A percentile compares a stretch with the other conserved stretches of the same genome.
phyloP scores from a whole-genome alignment of 495 filamentous ascomycete genomes.

The Chlorociboria aeruginascens region DNA sequence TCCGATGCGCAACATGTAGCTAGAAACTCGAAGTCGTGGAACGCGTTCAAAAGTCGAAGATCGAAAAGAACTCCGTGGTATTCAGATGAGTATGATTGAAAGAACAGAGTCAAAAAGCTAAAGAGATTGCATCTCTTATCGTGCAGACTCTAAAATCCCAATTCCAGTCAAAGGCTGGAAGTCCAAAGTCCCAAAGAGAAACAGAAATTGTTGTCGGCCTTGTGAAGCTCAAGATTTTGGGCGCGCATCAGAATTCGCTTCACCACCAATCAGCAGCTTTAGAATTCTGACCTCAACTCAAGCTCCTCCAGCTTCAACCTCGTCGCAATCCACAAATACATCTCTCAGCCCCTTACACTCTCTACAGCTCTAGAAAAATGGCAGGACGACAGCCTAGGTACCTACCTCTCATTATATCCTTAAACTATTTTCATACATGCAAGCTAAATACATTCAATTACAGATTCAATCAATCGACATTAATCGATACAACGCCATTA shows the following conservation, averaged over 20 bases:
- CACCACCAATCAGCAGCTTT: slow-evolving; percentile 1
- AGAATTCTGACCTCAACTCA: slow-evolving; percentile 12
- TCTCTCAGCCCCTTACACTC: slow-evolving; percentile 4
- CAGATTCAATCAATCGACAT: slow-evolving; percentile 87
- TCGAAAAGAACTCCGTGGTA: not conserved
- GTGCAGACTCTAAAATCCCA: not conserved
- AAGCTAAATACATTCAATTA: slow-evolving; percentile 6
- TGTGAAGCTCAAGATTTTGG: not conserved
- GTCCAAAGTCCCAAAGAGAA: no score
- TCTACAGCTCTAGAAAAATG: slow-evolving; percentile 30
- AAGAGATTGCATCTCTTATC: not conserved
- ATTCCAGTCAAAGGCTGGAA: no score
- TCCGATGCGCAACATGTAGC: no score
- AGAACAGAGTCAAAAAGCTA: not conserved
- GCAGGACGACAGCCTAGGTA: slow-evolving; percentile 38
- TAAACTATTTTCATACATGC: not conserved
- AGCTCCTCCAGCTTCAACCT: slow-evolving; percentile 2
- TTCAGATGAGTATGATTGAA: not conserved
- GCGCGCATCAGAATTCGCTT: slow-evolving; percentile 4
- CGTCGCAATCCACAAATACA: slow-evolving; percentile 12
- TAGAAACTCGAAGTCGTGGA: no score
- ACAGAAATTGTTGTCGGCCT: not conserved
- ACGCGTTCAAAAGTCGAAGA: no score
- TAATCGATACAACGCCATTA: slow-evolving; percentile 93
- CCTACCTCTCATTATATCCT: slow-evolving; percentile 1